A percentile compares a stretch with the other conserved stretches of the same genome.
Evolutionary conservation across 345 rosid species (phyloP).

Genomic region (Ceriops tagal): DNA sequence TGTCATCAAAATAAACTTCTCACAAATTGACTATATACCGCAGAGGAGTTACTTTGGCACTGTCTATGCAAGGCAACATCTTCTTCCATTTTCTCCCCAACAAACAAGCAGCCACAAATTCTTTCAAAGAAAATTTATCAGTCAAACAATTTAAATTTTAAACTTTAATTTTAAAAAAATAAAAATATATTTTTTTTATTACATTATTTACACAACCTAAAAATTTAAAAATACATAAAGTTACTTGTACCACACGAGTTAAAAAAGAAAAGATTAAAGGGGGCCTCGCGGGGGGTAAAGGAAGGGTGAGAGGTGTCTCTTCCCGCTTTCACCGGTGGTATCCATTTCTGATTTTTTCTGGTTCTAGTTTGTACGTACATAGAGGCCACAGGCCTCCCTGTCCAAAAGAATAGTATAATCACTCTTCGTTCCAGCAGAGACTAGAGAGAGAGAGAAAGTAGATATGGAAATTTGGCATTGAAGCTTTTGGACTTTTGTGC

Average conservation of each 20-base stretch:
- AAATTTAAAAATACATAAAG: neutral
- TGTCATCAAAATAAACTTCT: too few relatives aligned
- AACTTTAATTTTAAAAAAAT: too few relatives aligned
- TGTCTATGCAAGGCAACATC: neutral
- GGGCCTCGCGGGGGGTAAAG: too few relatives aligned
- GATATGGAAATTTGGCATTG: slow-evolving; percentile 20
- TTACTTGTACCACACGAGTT: too few relatives aligned
- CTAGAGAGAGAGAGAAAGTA: slow-evolving; percentile 10
- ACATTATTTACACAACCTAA: too few relatives aligned
- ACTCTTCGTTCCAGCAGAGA: neutral
- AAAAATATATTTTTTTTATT: too few relatives aligned
- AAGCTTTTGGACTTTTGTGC: slow-evolving; percentile 43
- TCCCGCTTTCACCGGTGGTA: slow-evolving; percentile 25
- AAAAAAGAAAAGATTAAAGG: too few relatives aligned
- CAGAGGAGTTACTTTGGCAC: too few relatives aligned
- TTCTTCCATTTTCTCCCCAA: neutral
- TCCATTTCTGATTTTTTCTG: neutral
- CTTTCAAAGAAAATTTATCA: too few relatives aligned
- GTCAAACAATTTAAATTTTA: too few relatives aligned
- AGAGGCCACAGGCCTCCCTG: neutral
- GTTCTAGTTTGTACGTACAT: neutral
- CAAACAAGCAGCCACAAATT: too few relatives aligned
- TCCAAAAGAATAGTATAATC: slow-evolving; percentile 15
- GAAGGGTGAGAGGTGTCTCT: neutral
- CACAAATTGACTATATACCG: too few relatives aligned